phyloP scores from a whole-genome alignment of 371 early-diverging fungal genomes.

The Lichtheimia ornata region DNA sequence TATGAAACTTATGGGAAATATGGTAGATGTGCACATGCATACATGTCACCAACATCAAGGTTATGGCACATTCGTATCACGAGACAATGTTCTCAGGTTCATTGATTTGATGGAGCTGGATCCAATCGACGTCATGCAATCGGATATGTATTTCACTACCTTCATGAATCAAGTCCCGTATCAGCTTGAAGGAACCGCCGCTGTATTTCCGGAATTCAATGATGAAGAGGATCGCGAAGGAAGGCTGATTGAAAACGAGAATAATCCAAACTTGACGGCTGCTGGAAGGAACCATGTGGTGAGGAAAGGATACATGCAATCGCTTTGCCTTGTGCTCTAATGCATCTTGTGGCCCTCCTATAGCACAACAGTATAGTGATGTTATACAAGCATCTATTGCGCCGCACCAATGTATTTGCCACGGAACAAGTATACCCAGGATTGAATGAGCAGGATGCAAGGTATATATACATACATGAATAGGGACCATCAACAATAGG shows the following conservation, averaged over 20 bases:
- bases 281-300: slow-evolving; percentile 40
- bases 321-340: background rate
- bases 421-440: slow-evolving; percentile 40
- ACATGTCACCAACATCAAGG: slow-evolving; percentile 58
- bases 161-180: slow-evolving; percentile 64
- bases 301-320: background rate
- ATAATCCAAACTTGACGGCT: slow-evolving; percentile 14
- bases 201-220: slow-evolving; percentile 3
- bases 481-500: too few relatives aligned
- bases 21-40: slow-evolving; percentile 52
- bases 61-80: slow-evolving; percentile 57
- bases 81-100: slow-evolving; percentile 53
- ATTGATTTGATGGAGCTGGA: slow-evolving; percentile 51
- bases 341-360: too few relatives aligned
- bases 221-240: slow-evolving; percentile 21
- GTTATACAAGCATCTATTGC: slow-evolving; percentile 37
- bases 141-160: slow-evolving; percentile 63
- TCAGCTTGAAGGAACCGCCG: slow-evolving; percentile 41
- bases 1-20: background rate
- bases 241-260: slow-evolving; percentile 31
- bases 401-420: slow-evolving; percentile 32
- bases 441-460: slow-evolving; percentile 39
- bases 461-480: slow-evolving; percentile 7
- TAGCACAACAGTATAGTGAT: slow-evolving; percentile 46
- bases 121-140: slow-evolving; percentile 50